Percentiles rank a stretch among this genome's conserved stretches.
phyloP scores from a whole-genome alignment of 257 asterid species.

The Salvia splendens region DNA sequence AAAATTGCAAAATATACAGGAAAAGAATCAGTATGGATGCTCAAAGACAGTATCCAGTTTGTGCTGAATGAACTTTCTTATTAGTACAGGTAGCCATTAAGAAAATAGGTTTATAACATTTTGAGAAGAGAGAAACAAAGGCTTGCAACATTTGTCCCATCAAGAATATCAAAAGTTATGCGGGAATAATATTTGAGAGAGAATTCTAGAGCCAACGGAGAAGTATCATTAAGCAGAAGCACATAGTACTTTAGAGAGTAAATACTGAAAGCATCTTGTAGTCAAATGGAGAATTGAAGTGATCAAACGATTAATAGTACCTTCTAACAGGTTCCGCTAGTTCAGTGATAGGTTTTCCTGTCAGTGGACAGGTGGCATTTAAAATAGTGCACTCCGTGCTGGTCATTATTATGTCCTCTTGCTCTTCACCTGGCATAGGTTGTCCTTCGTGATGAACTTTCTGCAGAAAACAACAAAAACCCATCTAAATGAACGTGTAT shows the following conservation, averaged over 20 bases:
- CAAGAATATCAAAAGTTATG: not conserved
- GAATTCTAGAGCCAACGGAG: slow-evolving; percentile 4
- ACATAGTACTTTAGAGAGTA: not conserved
- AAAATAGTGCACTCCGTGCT: slow-evolving; percentile 68
- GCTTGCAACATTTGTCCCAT: not conserved
- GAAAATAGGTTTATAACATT: not conserved
- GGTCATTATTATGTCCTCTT: slow-evolving; percentile 91
- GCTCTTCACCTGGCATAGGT: slow-evolving; percentile 98
- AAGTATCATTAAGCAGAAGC: slow-evolving; percentile 17
- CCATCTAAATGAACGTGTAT: not conserved
- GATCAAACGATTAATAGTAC: slow-evolving; percentile 38
- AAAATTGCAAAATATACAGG: slow-evolving; percentile 16
- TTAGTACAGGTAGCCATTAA: not conserved
- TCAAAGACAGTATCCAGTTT: not conserved
- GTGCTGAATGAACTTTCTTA: slow-evolving; percentile 12
- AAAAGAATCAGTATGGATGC: not conserved
- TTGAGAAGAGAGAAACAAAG: not conserved
- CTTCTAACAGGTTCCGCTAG: slow-evolving; percentile 81
- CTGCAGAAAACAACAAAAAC: slow-evolving; percentile 46
- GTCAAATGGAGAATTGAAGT: slow-evolving; percentile 10
- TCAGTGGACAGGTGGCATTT: slow-evolving; percentile 72
- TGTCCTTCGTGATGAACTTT: slow-evolving; percentile 91
- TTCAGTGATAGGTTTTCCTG: slow-evolving; percentile 82
- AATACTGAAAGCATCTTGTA: slow-evolving; percentile 14
- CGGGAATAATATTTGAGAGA: not conserved